Percentiles rank a stretch among this genome's conserved stretches.
Evolutionary conservation across 495 filamentous ascomycete species (phyloP).

Genomic region (Penicillium egyptiacum): DNA sequence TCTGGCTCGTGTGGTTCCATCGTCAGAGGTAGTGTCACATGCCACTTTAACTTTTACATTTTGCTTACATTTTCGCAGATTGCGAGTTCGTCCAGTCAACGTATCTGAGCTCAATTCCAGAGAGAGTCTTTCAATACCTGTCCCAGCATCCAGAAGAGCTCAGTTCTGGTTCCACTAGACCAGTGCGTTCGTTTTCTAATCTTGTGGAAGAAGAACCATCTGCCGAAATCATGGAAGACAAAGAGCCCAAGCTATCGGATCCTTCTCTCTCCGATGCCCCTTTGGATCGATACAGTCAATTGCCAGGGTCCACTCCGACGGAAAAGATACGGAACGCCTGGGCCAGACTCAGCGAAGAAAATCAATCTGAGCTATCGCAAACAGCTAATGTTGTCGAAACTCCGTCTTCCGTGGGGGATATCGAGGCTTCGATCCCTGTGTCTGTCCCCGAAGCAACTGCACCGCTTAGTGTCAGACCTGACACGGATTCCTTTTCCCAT

Average conservation of each 20-base stretch:
- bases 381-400: slow-evolving; percentile 29
- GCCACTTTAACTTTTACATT: background rate
- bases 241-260: slow-evolving; percentile 15
- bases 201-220: background rate
- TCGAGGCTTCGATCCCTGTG: slow-evolving; percentile 34
- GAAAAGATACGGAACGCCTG: slow-evolving; percentile 37
- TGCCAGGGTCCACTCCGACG: slow-evolving; percentile 30
- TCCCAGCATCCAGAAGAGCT: background rate
- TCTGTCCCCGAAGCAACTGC: slow-evolving; percentile 33
- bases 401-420: slow-evolving; percentile 46
- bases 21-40: background rate
- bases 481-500: slow-evolving; percentile 26
- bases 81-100: background rate
- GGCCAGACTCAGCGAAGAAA: slow-evolving; percentile 24
- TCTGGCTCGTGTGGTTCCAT: background rate
- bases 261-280: slow-evolving; percentile 8
- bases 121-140: background rate
- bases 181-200: background rate
- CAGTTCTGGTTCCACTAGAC: background rate
- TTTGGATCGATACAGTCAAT: slow-evolving; percentile 32
- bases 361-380: slow-evolving; percentile 10
- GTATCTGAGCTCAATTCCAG: slow-evolving; percentile 6
- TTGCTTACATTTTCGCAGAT: slow-evolving; percentile 2
- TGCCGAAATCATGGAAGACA: slow-evolving; percentile 19
- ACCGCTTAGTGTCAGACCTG: slow-evolving; percentile 42